Percentiles rank a stretch among this genome's conserved stretches.
These are phyloP conservation scores for Durio zibethinus DNA, from an alignment of 345 rosid species.

Conservation along the genomic window DNA sequence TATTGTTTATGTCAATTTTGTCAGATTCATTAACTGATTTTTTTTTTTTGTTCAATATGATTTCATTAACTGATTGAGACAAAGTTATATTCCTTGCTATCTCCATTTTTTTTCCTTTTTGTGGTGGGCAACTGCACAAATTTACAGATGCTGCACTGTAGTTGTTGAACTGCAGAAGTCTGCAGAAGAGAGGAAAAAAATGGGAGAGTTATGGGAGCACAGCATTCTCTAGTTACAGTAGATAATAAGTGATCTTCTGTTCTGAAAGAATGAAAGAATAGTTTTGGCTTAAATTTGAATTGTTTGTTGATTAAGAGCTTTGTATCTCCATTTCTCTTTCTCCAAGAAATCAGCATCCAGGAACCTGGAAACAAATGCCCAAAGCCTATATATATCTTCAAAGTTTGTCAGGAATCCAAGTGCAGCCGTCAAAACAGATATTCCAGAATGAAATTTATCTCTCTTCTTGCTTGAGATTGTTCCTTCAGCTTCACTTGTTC, in stretches of 20 bases:
- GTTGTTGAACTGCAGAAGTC: not conserved
- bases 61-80: not conserved
- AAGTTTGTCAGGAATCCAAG: conserved; percentile 72
- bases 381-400: conserved; percentile 67
- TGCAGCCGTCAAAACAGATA: conserved; percentile 55
- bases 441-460: conserved; percentile 19
- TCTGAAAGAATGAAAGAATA: conserved; percentile 15
- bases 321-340: conserved; percentile 87
- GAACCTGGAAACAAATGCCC: conserved; percentile 76
- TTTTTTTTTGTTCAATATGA: not conserved
- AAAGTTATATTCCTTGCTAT: not conserved
- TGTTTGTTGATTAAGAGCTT: conserved; percentile 60
- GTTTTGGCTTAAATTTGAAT: conserved; percentile 36
- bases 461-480: conserved; percentile 4
- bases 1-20: not conserved
- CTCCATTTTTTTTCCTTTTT: too few species aligned
- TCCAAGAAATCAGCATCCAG: conserved; percentile 91
- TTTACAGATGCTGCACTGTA: not conserved
- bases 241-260: not conserved
- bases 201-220: not conserved
- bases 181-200: not conserved
- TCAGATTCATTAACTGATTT: not conserved
- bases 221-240: not conserved
- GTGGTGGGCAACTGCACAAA: not conserved
- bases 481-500: conserved; percentile 4